Conservation (phyloP, 2,329 filamentous ascomycete species). For the Sordariomycetes sp. region DNA sequence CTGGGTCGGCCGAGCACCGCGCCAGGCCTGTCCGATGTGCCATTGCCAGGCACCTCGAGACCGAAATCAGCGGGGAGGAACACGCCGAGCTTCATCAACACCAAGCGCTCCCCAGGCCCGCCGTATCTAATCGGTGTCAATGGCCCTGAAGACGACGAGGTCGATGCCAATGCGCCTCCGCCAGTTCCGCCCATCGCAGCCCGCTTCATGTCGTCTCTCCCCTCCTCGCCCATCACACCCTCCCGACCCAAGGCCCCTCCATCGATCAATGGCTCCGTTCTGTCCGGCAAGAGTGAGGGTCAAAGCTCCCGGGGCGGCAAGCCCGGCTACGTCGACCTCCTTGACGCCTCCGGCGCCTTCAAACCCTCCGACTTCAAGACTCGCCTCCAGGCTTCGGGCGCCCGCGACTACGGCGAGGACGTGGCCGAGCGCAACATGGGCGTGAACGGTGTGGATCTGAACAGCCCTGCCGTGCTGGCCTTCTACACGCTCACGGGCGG, state of each 20-base stretch:
- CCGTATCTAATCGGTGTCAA: conserved; percentile 4
- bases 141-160: conserved; percentile 1
- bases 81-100: not conserved
- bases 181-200: conserved; percentile 6
- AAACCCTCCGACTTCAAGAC: conserved; percentile 37
- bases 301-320: conserved; percentile 7
- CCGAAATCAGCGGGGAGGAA: conserved; percentile 5
- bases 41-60: conserved; percentile 2
- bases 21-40: not conserved
- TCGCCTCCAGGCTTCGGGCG: conserved; percentile 39
- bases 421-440: conserved; percentile 52
- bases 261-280: conserved; percentile 1
- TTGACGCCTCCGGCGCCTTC: conserved; percentile 48
- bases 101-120: conserved; percentile 2
- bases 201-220: conserved; percentile 1
- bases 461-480: conserved; percentile 21
- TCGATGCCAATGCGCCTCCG: not conserved
- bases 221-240: conserved; percentile 1
- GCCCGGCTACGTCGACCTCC: conserved; percentile 37
- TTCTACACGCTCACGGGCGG: conserved; percentile 19
- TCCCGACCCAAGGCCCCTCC: not conserved
- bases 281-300: conserved; percentile 14
- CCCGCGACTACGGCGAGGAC: conserved; percentile 52
- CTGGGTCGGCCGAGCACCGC: conserved; percentile 7
- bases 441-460: conserved; percentile 22